Conservation (phyloP, 768 basidiomycete genomes). For the Russula griseocarnosa region DNA sequence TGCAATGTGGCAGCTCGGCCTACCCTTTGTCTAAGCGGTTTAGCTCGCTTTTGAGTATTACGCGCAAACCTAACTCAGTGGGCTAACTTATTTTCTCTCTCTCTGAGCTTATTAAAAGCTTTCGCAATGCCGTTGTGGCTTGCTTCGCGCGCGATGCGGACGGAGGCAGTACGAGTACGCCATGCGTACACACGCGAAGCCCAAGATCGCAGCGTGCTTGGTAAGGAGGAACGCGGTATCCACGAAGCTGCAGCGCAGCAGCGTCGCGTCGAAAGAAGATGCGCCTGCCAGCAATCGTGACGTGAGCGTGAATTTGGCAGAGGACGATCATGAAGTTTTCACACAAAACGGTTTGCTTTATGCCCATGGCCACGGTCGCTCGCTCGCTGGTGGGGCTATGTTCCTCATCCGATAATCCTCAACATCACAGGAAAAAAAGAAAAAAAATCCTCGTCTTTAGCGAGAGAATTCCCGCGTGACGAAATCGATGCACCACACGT, state of each 20-base stretch:
- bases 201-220: not conserved
- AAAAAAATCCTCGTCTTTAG: conserved; percentile 39
- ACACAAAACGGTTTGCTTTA: conserved; percentile 32
- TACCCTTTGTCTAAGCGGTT: conserved; percentile 33
- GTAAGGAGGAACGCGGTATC: conserved; percentile 42
- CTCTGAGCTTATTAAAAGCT: conserved; percentile 56
- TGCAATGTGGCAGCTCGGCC: conserved; percentile 52
- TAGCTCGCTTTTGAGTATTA: conserved; percentile 39
- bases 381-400: conserved; percentile 31
- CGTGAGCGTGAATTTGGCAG: too few species aligned
- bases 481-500: conserved; percentile 50
- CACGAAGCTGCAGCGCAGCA: conserved; percentile 36
- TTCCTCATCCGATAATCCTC: conserved; percentile 60
- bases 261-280: too few species aligned
- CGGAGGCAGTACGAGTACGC: conserved; percentile 47
- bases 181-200: conserved; percentile 39
- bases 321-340: too few species aligned
- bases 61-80: conserved; percentile 37
- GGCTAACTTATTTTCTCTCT: conserved; percentile 71
- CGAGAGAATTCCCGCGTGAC: conserved; percentile 42
- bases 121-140: conserved; percentile 51
- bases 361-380: conserved; percentile 50
- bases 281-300: too few species aligned
- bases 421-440: conserved; percentile 43
- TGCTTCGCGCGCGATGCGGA: conserved; percentile 48